phyloP scores from a whole-genome alignment of 306 rosid species.

The Fragaria ananassa region DNA sequence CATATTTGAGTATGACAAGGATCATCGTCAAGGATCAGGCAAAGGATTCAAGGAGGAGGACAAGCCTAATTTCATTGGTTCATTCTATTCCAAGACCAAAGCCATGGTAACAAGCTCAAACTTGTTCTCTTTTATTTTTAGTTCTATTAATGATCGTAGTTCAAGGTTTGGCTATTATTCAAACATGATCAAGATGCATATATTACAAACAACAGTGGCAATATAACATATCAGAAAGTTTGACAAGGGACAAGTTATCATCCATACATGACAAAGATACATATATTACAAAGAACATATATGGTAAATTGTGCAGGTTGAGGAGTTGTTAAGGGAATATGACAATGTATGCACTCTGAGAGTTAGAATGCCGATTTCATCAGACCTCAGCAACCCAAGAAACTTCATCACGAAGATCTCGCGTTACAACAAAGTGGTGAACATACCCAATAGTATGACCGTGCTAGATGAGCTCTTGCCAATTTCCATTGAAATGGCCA shows the following conservation, averaged over 20 bases:
- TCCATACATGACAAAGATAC: neutral
- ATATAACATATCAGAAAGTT: neutral
- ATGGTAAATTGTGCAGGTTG: conserved; percentile 42
- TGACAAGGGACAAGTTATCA: no score
- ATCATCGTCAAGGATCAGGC: conserved; percentile 55
- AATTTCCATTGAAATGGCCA: conserved; percentile 66
- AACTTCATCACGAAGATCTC: conserved; percentile 71
- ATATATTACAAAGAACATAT: neutral
- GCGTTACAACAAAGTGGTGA: conserved; percentile 57
- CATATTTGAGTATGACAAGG: conserved; percentile 64
- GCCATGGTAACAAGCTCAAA: conserved; percentile 56
- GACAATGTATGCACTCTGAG: conserved; percentile 61
- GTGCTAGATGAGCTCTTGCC: conserved; percentile 72
- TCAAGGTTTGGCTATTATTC: neutral
- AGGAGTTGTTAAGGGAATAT: conserved; percentile 51
- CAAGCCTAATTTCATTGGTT: conserved; percentile 58
- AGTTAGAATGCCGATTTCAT: conserved; percentile 74
- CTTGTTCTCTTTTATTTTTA: neutral
- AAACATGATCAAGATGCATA: no score
- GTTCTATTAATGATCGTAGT: neutral
- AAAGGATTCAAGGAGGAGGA: conserved; percentile 73
- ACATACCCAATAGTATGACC: conserved; percentile 77
- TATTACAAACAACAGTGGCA: neutral
- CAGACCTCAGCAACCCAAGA: conserved; percentile 69
- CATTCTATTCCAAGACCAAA: conserved; percentile 70